Evolutionary conservation across 2,329 filamentous ascomycete genomes (phyloP).

Genomic region (Lasiodiplodia citricola): DNA sequence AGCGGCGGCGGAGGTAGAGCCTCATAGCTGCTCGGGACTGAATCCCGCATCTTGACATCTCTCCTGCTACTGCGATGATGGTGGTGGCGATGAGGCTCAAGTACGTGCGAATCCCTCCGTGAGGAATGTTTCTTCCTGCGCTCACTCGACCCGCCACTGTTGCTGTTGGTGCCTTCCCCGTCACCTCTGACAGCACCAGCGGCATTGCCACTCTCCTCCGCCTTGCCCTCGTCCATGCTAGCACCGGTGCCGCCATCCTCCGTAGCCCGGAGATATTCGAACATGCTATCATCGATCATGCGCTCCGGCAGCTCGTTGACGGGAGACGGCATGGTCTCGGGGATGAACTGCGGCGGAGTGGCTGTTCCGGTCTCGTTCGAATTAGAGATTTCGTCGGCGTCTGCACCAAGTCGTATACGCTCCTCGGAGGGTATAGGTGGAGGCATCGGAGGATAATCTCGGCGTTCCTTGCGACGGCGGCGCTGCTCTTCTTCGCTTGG

Average conservation of each 20-base stretch:
- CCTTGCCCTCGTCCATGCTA: neutral
- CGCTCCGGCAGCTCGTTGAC: conserved; percentile 13
- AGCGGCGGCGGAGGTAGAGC: neutral
- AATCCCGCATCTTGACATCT: neutral
- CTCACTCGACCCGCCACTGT: conserved; percentile 8
- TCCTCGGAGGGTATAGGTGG: neutral
- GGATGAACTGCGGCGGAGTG: neutral
- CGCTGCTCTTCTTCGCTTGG: conserved; percentile 19
- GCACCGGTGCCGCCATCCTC: neutral
- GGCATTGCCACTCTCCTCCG: neutral
- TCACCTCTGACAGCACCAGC: neutral
- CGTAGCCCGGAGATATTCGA: neutral
- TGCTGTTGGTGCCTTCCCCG: neutral
- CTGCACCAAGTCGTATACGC: neutral
- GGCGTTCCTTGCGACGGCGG: conserved; percentile 19
- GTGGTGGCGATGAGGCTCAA: neutral
- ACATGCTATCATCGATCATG: neutral
- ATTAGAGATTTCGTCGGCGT: neutral
- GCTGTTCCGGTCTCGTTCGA: neutral
- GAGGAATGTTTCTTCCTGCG: neutral
- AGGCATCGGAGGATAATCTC: conserved; percentile 9
- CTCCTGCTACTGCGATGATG: conserved; percentile 4
- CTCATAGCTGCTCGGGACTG: neutral
- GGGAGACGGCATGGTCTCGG: neutral
- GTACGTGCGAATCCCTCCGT: neutral